phyloP scores from a whole-genome alignment of 2,329 filamentous ascomycete genomes.

The Passalora sequoiae region DNA sequence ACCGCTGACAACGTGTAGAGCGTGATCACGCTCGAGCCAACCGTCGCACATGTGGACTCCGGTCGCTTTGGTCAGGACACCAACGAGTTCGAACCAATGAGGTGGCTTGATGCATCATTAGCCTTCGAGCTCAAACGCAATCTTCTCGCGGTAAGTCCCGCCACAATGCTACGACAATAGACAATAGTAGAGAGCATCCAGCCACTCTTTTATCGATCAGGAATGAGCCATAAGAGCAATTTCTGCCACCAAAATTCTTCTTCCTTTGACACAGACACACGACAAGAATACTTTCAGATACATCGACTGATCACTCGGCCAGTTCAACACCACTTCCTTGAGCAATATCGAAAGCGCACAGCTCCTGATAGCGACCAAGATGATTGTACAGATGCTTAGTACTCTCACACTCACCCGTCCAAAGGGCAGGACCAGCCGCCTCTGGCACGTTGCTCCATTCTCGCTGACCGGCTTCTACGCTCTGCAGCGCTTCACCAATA shows the following conservation, averaged over 20 bases:
- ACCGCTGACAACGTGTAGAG: slow-evolving; percentile 8
- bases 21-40: slow-evolving; percentile 11
- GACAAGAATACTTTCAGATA: too few relatives aligned
- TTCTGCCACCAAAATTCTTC: not conserved
- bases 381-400: not conserved
- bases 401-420: not conserved
- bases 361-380: slow-evolving; percentile 1
- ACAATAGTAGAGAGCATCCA: not conserved
- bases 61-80: slow-evolving; percentile 4
- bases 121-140: slow-evolving; percentile 1
- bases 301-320: not conserved
- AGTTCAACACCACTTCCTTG: not conserved
- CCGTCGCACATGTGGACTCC: slow-evolving; percentile 9
- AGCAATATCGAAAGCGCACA: not conserved
- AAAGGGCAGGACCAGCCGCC: too few relatives aligned
- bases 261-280: too few relatives aligned
- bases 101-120: slow-evolving; percentile 6
- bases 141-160: slow-evolving; percentile 8
- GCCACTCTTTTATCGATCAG: slow-evolving; percentile 1
- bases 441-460: too few relatives aligned
- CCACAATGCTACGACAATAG: slow-evolving; percentile 7
- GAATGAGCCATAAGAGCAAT: too few relatives aligned
- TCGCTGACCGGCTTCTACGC: too few relatives aligned
- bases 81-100: slow-evolving; percentile 2
- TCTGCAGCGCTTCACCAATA: too few relatives aligned